phyloP scores from a whole-genome alignment of 495 filamentous ascomycete species.

The Tetracladium marchalianum region DNA sequence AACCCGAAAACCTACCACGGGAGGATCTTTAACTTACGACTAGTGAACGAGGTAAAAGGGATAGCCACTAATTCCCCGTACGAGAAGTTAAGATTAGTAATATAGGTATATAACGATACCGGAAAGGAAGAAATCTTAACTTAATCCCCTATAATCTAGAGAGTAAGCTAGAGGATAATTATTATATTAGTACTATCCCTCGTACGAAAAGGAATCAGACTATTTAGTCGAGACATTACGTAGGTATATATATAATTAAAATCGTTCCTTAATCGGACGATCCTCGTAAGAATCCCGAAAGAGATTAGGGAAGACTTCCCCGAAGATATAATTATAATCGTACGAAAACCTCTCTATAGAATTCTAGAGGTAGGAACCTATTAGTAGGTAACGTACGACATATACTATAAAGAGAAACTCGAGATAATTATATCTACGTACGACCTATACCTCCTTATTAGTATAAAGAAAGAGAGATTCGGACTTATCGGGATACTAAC shows the following conservation, averaged over 20 bases:
- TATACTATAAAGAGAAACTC: too few relatives aligned
- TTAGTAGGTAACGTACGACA: too few relatives aligned
- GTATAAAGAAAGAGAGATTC: too few relatives aligned
- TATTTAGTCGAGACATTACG: background rate
- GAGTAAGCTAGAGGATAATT: background rate
- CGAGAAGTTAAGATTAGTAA: background rate
- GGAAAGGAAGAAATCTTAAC: background rate
- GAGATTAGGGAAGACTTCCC: background rate
- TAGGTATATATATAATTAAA: constrained; percentile 1
- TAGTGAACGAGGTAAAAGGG: background rate
- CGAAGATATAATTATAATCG: background rate
- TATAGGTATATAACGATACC: constrained; percentile 1
- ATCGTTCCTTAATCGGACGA: background rate
- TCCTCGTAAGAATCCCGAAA: background rate
- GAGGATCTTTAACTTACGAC: background rate
- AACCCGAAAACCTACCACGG: background rate
- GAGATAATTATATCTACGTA: too few relatives aligned
- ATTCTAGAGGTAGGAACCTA: too few relatives aligned
- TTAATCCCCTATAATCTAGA: background rate
- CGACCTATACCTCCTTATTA: too few relatives aligned
- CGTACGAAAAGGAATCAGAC: background rate
- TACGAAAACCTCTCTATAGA: background rate
- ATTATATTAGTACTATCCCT: background rate
- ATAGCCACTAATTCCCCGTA: background rate
- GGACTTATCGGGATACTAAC: too few relatives aligned